A percentile compares a stretch with the other conserved stretches of the same genome.
Conservation (phyloP, 768 basidiomycete species). For the Basidioascus undulatus region DNA sequence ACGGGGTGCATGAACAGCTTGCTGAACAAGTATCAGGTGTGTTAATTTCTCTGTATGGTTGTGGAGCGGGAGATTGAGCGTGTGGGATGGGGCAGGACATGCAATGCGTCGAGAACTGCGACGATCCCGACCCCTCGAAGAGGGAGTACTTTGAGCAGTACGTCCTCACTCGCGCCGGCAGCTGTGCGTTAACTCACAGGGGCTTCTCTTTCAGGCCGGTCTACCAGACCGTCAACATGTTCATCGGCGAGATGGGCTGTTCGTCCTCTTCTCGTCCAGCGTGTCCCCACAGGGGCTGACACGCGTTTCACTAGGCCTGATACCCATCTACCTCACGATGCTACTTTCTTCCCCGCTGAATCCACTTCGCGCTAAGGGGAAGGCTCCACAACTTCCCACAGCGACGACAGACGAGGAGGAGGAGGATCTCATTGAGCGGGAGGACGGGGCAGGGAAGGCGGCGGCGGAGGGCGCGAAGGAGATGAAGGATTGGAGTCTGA, state of each 20-base stretch:
- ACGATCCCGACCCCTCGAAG: constrained; percentile 31
- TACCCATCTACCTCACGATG: no score
- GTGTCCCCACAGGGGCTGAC: no score
- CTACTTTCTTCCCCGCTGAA: no score
- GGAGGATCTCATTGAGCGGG: neutral
- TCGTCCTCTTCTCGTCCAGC: no score
- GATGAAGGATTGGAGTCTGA: constrained; percentile 21
- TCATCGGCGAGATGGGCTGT: constrained; percentile 66
- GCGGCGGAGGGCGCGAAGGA: constrained; percentile 1
- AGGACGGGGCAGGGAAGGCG: neutral
- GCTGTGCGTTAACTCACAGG: neutral
- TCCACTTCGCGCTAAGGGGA: no score
- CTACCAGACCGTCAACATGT: constrained; percentile 18
- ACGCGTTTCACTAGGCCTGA: no score
- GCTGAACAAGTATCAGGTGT: constrained; percentile 15
- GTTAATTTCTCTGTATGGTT: no score
- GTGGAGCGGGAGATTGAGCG: constrained; percentile 17
- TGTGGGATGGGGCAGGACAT: constrained; percentile 34
- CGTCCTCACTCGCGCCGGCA: neutral
- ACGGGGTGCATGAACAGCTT: constrained; percentile 27
- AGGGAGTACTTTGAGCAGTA: constrained; percentile 62
- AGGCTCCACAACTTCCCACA: no score
- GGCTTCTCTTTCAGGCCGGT: neutral
- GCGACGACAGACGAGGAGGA: no score
- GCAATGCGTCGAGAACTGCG: constrained; percentile 94